Base-by-base conservation (phyloP, 2,329 filamentous ascomycete species). In the Microcyclosporella mali region DNA sequence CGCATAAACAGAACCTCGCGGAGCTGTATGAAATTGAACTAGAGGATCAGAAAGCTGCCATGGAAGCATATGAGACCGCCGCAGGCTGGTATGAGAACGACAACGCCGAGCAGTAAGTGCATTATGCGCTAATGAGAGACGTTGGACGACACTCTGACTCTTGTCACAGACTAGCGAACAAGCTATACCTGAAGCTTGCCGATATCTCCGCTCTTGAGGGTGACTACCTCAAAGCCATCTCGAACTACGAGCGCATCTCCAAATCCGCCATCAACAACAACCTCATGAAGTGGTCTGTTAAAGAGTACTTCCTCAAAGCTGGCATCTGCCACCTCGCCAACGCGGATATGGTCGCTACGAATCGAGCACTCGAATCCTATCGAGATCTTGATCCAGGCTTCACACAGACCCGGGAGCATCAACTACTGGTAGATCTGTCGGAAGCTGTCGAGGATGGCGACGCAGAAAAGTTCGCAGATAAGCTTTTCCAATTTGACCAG, bases 251-350 rank as follows among this genome's bases (percentile, higher is more conserved):
- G 66, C 82, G 84, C 59, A 87, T 95, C 37, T 85, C 88, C 32
- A 62, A 64, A 45, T 76, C 78, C 33, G 84, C 84, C 28, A 81
- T 95, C 57, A 82, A 82, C 66, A 95, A 94, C 72, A 92, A 94
- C 66, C 73, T 95, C 45, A 90, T 94, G 85, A 85, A 83, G 63
- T 94, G 87, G 79, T 87, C 81, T 36, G 88, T 97, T 51, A 97
- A 95, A 68, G 88, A 95, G 53, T 95, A 95, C 70, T 82, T 95
- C 60, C 76, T 97, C 60, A 95, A 95, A 70, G 87, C 88, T 1
- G 89, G 88, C 25, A 85, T 97, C 62, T 95, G 89, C 70, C 84
- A 94, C 64, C 75, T 97, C 29, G 80, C 79, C 41, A 75, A 76
- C n/a, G 73, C 70, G 43, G 90, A 97, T 64, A 70, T 84, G 57